Evolutionary conservation across 2,329 filamentous ascomycete species (phyloP).

Genomic region (Fusarium staphyleae): DNA sequence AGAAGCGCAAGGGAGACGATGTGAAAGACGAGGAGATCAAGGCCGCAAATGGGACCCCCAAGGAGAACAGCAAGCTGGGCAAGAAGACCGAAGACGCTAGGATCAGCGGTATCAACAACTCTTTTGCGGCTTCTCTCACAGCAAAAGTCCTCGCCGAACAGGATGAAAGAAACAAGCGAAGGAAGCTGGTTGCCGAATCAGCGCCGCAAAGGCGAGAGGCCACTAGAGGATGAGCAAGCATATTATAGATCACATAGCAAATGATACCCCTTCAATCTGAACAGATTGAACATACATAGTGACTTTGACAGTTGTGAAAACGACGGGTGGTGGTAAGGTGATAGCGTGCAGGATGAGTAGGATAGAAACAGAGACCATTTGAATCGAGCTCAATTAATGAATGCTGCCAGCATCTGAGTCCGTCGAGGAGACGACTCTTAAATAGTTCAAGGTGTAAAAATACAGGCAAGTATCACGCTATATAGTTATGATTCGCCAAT

Average conservation of each 20-base stretch:
- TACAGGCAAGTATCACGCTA: too few relatives aligned
- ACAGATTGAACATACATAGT: neutral
- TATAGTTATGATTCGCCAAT: too few relatives aligned
- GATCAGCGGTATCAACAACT: constrained; percentile 80
- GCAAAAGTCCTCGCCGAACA: constrained; percentile 88
- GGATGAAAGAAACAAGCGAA: constrained; percentile 78
- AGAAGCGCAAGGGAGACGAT: constrained; percentile 68
- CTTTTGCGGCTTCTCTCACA: constrained; percentile 83
- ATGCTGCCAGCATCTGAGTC: too few relatives aligned
- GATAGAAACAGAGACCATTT: too few relatives aligned
- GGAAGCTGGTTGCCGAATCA: constrained; percentile 63
- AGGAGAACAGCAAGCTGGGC: constrained; percentile 30
- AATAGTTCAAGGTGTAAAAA: too few relatives aligned
- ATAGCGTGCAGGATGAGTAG: too few relatives aligned
- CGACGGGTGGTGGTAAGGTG: too few relatives aligned
- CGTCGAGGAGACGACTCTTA: too few relatives aligned
- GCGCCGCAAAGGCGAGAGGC: constrained; percentile 17
- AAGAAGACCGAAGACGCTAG: constrained; percentile 48
- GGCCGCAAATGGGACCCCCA: constrained; percentile 60
- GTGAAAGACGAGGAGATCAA: constrained; percentile 43
- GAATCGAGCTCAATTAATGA: too few relatives aligned
- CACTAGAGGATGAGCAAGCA: constrained; percentile 23
- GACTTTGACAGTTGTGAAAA: neutral
- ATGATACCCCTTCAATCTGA: constrained; percentile 38
- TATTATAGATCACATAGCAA: constrained; percentile 3